These are phyloP conservation scores for Penicillium freii DNA, from an alignment of 2,329 filamentous ascomycete species.

Conservation along the genomic window DNA sequence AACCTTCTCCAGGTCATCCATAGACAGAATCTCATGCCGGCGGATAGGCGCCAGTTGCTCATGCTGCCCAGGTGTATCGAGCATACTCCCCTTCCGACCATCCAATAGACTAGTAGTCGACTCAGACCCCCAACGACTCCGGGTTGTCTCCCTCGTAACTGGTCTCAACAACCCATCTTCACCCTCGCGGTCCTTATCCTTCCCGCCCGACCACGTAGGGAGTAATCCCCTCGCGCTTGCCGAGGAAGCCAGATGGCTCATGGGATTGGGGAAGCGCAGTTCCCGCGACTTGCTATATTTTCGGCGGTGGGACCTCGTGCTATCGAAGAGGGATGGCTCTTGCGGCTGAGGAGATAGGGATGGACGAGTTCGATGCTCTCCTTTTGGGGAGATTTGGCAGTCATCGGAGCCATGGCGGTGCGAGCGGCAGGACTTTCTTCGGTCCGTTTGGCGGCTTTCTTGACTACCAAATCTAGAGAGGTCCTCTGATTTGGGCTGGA, in stretches of 20 bases:
- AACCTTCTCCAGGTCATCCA: conserved; percentile 37
- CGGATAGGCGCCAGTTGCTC: conserved; percentile 29
- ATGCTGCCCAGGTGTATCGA: conserved; percentile 27
- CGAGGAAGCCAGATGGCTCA: conserved; percentile 35
- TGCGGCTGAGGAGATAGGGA: conserved; percentile 4
- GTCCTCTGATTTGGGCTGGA: neutral
- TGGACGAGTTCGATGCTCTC: conserved; percentile 1
- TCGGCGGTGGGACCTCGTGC: conserved; percentile 23
- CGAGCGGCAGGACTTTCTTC: neutral
- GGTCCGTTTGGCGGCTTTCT: neutral
- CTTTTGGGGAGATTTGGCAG: conserved; percentile 1
- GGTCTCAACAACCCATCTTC: conserved; percentile 34
- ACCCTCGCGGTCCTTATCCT: conserved; percentile 33
- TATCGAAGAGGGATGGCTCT: conserved; percentile 16
- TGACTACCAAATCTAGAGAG: neutral
- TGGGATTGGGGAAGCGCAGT: conserved; percentile 31
- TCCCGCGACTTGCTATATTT: conserved; percentile 35
- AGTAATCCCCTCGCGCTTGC: conserved; percentile 32
- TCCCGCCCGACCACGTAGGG: conserved; percentile 30
- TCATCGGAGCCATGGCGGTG: neutral
- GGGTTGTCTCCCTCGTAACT: conserved; percentile 31
- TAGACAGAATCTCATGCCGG: conserved; percentile 32
- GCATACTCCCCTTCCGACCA: conserved; percentile 32
- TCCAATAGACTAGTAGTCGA: conserved; percentile 27
- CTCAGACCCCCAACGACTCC: conserved; percentile 35